Base-by-base conservation (phyloP, 2,329 filamentous ascomycete genomes). In the Botryotinia convoluta region DNA sequence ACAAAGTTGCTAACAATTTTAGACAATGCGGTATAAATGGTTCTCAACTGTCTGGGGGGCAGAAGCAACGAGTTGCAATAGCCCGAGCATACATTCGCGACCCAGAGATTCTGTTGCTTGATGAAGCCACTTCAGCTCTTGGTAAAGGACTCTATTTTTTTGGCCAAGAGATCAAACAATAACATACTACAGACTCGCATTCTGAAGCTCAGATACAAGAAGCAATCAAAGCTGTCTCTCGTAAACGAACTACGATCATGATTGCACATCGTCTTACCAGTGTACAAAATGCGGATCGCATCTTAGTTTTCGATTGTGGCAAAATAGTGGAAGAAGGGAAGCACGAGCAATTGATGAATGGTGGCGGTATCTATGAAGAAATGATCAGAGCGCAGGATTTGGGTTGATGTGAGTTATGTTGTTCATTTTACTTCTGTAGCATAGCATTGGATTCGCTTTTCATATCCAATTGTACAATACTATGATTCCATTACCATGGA, bases 71-170 rank as follows among this genome's bases (percentile, higher is more conserved):
- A 1, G 82, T 97, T 22, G 90, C 91, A 0, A 95, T 97, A 79
- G 93, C 94, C 0, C 86, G 93, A 37, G 93, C 93, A 0, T 84
- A 95, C 4, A 87, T 94, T 4, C 87, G 93, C 0, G 87, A 88
- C 75, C 93, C 93, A 0, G 87, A 90, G 64, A 85, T 97, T 1
- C 82, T 97, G 29, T 87, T 97, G 57, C 85, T 97, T 0, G 94
- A 97, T 78, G 93, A 97, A 84, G 92, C 92, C 44, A 97, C 93
- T 0, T 92, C 90, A 60, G 92, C 91, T 5, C 85, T 97, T 4
- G 93, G 96, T 79, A 87, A 87, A 0, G 89, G 57, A 90, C 5
- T 29, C 12, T 51, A 54, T 18, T 45, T 26, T 22, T 45, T 29
- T 29, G 39, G 29, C 18, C 22, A 64, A 71, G 35, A 16, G 37